A percentile compares a stretch with the other conserved stretches of the same genome.
phyloP scores from a whole-genome alignment of 192 early-diverging fungal species.

The Coemansia sp. region DNA sequence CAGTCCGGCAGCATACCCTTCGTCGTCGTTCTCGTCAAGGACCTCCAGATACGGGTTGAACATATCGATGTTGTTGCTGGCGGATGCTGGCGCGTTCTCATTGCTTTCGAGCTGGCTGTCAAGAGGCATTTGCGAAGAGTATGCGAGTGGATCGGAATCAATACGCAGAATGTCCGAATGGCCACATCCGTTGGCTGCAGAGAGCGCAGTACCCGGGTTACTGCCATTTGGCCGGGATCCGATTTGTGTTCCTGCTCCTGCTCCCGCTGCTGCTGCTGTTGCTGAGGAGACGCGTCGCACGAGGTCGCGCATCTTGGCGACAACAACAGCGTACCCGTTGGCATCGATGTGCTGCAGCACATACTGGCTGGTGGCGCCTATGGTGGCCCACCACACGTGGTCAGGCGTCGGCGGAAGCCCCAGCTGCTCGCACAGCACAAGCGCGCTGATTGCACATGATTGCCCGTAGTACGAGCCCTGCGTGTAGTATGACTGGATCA shows the following conservation, averaged over 20 bases:
- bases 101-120: slow-evolving; percentile 25
- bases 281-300: slow-evolving; percentile 60
- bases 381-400: slow-evolving; percentile 83
- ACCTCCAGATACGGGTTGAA: slow-evolving; percentile 31
- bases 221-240: too few species aligned
- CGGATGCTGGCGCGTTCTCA: not conserved
- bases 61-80: slow-evolving; percentile 4
- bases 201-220: not conserved
- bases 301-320: slow-evolving; percentile 67
- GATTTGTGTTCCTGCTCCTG: too few species aligned
- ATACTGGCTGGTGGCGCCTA: slow-evolving; percentile 79
- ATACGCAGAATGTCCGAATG: not conserved
- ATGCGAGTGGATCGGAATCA: not conserved
- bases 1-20: slow-evolving; percentile 21
- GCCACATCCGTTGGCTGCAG: not conserved
- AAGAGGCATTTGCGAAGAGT: slow-evolving; percentile 24
- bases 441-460: slow-evolving; percentile 69
- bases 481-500: slow-evolving; percentile 79
- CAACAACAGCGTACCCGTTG: slow-evolving; percentile 63
- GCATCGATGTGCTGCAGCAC: slow-evolving; percentile 70
- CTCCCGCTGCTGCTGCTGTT: not conserved
- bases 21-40: slow-evolving; percentile 35
- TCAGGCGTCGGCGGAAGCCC: slow-evolving; percentile 65
- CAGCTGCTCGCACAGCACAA: slow-evolving; percentile 73
- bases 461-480: slow-evolving; percentile 76